Evolutionary conservation across 768 basidiomycete species (phyloP), one percentile per base, ranked within the genome.

Genomic region (Pleurotus eryngii): DNA sequence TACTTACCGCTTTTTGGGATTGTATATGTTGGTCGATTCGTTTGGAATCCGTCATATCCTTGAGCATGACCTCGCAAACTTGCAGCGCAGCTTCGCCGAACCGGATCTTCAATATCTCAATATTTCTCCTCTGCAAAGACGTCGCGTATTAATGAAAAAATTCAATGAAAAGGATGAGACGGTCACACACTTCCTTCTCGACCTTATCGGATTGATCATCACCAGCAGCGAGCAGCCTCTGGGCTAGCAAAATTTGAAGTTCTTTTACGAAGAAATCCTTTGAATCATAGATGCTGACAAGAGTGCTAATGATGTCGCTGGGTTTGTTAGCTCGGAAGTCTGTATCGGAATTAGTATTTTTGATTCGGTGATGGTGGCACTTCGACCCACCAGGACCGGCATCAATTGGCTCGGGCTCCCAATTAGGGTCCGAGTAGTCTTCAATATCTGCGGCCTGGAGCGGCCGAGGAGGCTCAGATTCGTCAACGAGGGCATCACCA

Each of bases 61-160:
- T 91, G 67, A 98, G 75, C 97, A 99, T 98, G 55, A 99, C 95
- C 68, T 98, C 96, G 76, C 95, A 98, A 4, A 94, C 90, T 68
- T 97, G 94, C 56, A 99, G 72, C 2, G 94, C 86, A 1, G 86
- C 80, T 65, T 98, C 97, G 18, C 97, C 97, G 65, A 99, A 99
- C 3, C 97, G 88, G 56, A 95, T 82, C 75, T 98, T 98, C 59
- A 99, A 74, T 43, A 95, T 91, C 70, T 97, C 95, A 59, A 98
- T 85, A 64, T 92, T 97, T 20, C 89, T 82, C 17, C 95, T 85
- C 94, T 98, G 64, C 8, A 47, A 38, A 38, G 26, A 39, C 12
- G 18, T 1, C 50, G 18, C n/a, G 38, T 27, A 14, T 5, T 5
- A 1, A 17, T 9, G 18, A 27, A 7, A 26, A 11, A 35, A 35